Percentiles rank a stretch among this genome's conserved stretches.
Evolutionary conservation across 768 basidiomycete species (phyloP).

Genomic region (Pleurotus eryngii): DNA sequence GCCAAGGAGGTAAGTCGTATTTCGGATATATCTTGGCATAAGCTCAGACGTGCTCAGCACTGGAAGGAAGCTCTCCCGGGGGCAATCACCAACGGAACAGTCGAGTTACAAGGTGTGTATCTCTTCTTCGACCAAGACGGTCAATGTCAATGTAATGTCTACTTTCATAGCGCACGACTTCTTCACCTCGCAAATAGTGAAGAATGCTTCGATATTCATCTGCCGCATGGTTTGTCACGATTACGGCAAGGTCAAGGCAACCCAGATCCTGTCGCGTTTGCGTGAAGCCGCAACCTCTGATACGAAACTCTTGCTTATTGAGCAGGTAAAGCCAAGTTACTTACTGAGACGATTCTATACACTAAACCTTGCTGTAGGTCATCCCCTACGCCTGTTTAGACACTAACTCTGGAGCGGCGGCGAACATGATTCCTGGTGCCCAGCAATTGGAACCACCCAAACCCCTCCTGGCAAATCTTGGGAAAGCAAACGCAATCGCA

Average conservation of each 20-base stretch:
- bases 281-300: slow-evolving; percentile 18
- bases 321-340: slow-evolving; percentile 7
- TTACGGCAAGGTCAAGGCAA: slow-evolving; percentile 20
- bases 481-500: slow-evolving; percentile 16
- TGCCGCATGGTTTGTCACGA: slow-evolving; percentile 30
- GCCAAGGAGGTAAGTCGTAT: slow-evolving; percentile 17
- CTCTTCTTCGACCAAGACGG: neutral
- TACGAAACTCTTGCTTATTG: slow-evolving; percentile 24
- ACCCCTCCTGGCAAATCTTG: slow-evolving; percentile 24
- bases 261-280: slow-evolving; percentile 22
- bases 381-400: slow-evolving; percentile 13
- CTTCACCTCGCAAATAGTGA: slow-evolving; percentile 26
- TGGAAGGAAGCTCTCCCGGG: slow-evolving; percentile 22
- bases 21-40: no score
- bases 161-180: slow-evolving; percentile 24
- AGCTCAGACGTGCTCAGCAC: slow-evolving; percentile 14
- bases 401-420: slow-evolving; percentile 5
- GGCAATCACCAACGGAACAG: slow-evolving; percentile 19
- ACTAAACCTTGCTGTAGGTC: neutral
- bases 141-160: neutral
- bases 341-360: neutral
- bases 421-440: neutral
- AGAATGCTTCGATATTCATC: slow-evolving; percentile 23
- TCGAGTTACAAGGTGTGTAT: slow-evolving; percentile 22
- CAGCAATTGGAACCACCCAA: slow-evolving; percentile 14